Evolutionary conservation across 805 yeast species (phyloP).

Genomic region (Metschnikowia borealis): DNA sequence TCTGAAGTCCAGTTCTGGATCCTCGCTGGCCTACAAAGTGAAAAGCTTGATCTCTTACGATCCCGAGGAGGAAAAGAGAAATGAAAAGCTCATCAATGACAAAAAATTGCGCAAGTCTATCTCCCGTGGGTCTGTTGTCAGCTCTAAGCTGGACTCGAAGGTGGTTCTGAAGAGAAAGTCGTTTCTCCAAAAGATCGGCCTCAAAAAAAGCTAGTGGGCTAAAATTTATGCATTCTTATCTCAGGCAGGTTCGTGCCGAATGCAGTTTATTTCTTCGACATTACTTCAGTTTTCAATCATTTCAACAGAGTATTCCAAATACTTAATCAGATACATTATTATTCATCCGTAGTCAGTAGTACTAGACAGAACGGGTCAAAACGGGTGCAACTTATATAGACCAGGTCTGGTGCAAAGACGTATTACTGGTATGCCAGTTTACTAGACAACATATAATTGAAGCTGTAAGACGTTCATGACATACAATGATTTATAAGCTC

Average conservation of each 20-base stretch:
- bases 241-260: neutral
- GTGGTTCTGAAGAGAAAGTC: conserved; percentile 16
- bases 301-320: neutral
- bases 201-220: conserved; percentile 18
- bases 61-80: conserved; percentile 29
- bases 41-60: conserved; percentile 35
- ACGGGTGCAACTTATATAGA: too few species aligned
- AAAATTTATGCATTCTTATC: neutral
- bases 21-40: conserved; percentile 35
- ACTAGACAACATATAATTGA: too few species aligned
- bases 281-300: neutral
- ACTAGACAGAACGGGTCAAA: too few species aligned
- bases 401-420: too few species aligned
- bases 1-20: conserved; percentile 11
- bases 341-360: too few species aligned
- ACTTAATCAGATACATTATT: too few species aligned
- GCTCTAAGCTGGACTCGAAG: conserved; percentile 7
- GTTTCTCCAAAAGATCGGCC: conserved; percentile 23
- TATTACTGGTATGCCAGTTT: too few species aligned
- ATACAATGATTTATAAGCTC: too few species aligned
- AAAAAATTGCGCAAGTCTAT: conserved; percentile 14
- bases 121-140: conserved; percentile 12
- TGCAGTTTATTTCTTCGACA: neutral
- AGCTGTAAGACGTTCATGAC: too few species aligned
- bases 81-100: conserved; percentile 14